Percentiles rank a stretch among this genome's conserved stretches.
Evolutionary conservation across 2,329 filamentous ascomycete genomes (phyloP).

Genomic region (Achaetomium macrosporum): DNA sequence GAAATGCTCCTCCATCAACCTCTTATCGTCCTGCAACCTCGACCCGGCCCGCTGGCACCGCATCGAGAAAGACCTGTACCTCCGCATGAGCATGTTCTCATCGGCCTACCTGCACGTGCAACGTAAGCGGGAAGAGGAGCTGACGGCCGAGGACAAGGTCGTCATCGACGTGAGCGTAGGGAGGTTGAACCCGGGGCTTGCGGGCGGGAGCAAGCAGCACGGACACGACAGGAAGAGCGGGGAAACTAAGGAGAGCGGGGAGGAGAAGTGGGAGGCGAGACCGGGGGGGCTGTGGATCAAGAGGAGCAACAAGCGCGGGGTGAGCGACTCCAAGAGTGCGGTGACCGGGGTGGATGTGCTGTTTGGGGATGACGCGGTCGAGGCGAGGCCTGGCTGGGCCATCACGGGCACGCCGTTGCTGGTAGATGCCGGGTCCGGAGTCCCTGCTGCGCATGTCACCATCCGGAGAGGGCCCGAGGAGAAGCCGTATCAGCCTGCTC

Average conservation of each 20-base stretch:
- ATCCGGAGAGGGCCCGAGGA: constrained; percentile 65
- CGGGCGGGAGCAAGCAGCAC: constrained; percentile 41
- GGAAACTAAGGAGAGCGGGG: constrained; percentile 25
- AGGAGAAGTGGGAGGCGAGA: constrained; percentile 70
- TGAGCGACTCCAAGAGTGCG: constrained; percentile 66
- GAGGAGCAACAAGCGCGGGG: constrained; percentile 63
- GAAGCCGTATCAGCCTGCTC: constrained; percentile 62
- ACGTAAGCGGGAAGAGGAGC: constrained; percentile 79
- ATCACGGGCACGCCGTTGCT: constrained; percentile 69
- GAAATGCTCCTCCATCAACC: constrained; percentile 68
- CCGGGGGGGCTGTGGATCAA: constrained; percentile 77
- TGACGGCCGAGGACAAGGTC: constrained; percentile 67
- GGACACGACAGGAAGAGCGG: not conserved
- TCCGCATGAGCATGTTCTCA: constrained; percentile 66
- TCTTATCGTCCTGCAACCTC: constrained; percentile 69
- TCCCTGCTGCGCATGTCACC: constrained; percentile 68
- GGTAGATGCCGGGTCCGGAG: constrained; percentile 56
- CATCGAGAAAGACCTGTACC: constrained; percentile 83
- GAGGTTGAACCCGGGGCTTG: constrained; percentile 56
- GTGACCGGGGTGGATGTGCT: constrained; percentile 81
- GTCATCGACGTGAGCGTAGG: constrained; percentile 74
- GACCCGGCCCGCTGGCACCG: constrained; percentile 70
- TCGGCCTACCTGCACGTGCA: constrained; percentile 77
- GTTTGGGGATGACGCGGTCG: constrained; percentile 85
- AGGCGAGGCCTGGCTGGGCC: constrained; percentile 80